A percentile compares a stretch with the other conserved stretches of the same genome.
Evolutionary conservation across 2,329 filamentous ascomycete genomes (phyloP).

Genomic region (Fusarium begoniae): DNA sequence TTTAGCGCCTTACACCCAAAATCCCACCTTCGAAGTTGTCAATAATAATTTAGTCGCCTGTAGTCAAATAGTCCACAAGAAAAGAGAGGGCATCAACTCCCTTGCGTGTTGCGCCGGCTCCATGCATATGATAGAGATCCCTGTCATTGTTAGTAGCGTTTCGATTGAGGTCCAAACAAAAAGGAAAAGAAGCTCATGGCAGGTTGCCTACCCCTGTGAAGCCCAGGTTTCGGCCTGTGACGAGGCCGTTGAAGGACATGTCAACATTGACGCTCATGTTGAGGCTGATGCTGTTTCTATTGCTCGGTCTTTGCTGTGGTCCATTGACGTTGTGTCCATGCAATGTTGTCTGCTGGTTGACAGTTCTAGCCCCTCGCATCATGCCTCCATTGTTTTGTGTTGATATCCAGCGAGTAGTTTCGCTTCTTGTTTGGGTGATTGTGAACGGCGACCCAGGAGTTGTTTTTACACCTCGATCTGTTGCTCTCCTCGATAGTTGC

Average conservation of each 20-base stretch:
- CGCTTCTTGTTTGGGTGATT: constrained; percentile 30
- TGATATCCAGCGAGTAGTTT: constrained; percentile 38
- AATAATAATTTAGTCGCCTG: constrained; percentile 5
- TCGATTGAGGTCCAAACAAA: background rate
- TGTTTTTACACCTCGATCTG: constrained; percentile 1
- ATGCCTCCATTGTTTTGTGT: constrained; percentile 23
- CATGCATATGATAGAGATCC: constrained; percentile 40
- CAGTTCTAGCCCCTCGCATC: constrained; percentile 27
- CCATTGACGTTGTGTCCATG: constrained; percentile 23
- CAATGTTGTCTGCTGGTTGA: constrained; percentile 35
- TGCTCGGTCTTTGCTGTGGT: constrained; percentile 8
- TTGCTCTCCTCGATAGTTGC: constrained; percentile 21
- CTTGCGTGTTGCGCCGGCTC: constrained; percentile 31
- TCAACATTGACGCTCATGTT: constrained; percentile 40
- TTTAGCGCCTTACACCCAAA: constrained; percentile 30
- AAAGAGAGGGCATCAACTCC: background rate
- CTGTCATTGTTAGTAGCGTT: constrained; percentile 19
- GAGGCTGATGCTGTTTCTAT: constrained; percentile 36
- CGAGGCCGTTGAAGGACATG: constrained; percentile 38
- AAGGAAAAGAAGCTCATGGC: background rate
- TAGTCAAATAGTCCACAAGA: background rate
- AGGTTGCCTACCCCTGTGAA: constrained; percentile 34
- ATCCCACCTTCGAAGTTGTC: constrained; percentile 29
- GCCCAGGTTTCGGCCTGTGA: constrained; percentile 39
- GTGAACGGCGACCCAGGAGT: constrained; percentile 14